Base-by-base conservation (phyloP, 495 filamentous ascomycete species). In the Penicillium bialowiezense region DNA sequence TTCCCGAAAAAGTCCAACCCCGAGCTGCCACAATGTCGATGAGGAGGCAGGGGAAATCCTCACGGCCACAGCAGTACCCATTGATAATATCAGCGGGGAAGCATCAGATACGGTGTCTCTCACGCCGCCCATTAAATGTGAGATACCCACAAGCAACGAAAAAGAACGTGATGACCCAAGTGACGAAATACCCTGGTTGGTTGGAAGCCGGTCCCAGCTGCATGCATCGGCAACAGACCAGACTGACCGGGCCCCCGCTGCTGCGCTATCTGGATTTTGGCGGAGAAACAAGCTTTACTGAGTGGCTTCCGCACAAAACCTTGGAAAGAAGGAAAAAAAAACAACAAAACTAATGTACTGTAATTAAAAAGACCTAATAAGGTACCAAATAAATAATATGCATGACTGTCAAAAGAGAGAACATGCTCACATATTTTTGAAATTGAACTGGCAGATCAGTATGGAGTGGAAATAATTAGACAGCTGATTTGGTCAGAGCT, bases 231-330 rank as follows among this genome's bases (percentile, higher is more conserved):
- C 19, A 12, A 19, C 8, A 14, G 8, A 9, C 14, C 14, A 14
- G 15, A 19, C 20, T 19, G 13, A n/a, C 7, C 37, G 5, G 14
- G 20, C 18, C 18, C 14, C 32, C 14, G 9, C 12, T 14, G 8
- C 36, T 3, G 36, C 3, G 13, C 19, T 29, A n/a, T 38, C 41
- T 18, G 51, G 47, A 3, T 68, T 70, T 56, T 71, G 68, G 68
- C 58, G 58, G 23, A 54, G 54, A 18, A 68, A 66, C 29, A 68
- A 50, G 32, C 20, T 66, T 15, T 68, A 67, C 52, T 70, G 55
- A 36, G 23, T 26, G 23, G 23, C 23, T 4, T 26, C 8, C 23
- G 23, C 3, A 26, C 23, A 26, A 26, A n/a, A n/a, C n/a, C n/a
- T n/a, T n/a, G n/a, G 23, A 3, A 8, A 26, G 8, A 26, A 26